These are phyloP conservation scores for Lodderomyces beijingensis DNA, from an alignment of 1,139 yeast genomes.

Conservation along the genomic window DNA sequence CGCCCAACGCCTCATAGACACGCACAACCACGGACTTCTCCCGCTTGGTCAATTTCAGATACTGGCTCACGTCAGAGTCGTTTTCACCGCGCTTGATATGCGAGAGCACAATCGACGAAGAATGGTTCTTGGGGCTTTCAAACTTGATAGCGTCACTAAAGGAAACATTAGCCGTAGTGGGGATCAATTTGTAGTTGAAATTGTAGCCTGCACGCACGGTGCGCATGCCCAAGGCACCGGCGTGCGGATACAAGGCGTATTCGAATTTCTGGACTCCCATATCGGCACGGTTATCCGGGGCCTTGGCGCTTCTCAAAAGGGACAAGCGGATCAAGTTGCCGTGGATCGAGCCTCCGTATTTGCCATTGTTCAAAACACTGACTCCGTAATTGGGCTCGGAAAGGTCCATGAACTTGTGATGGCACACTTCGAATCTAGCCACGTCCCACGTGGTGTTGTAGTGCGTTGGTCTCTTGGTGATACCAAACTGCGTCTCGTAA, in stretches of 20 bases:
- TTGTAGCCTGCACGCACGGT: constrained; percentile 75
- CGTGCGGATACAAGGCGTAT: constrained; percentile 82
- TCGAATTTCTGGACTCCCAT: constrained; percentile 84
- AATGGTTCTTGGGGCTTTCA: constrained; percentile 39
- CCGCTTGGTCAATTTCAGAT: constrained; percentile 29
- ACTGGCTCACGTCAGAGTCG: constrained; percentile 50
- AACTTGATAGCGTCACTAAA: constrained; percentile 21
- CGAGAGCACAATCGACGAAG: constrained; percentile 54
- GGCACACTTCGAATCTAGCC: constrained; percentile 94
- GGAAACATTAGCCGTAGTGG: constrained; percentile 16
- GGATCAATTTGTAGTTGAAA: constrained; percentile 59
- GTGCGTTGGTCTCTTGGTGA: constrained; percentile 89
- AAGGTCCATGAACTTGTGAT: constrained; percentile 89
- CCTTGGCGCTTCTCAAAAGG: constrained; percentile 77
- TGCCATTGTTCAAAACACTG: constrained; percentile 76
- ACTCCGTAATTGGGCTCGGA: constrained; percentile 87
- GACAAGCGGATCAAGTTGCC: constrained; percentile 86
- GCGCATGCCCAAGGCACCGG: constrained; percentile 55
- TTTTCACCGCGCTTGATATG: constrained; percentile 87
- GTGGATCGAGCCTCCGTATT: constrained; percentile 89
- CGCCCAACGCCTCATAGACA: constrained; percentile 79
- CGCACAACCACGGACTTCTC: constrained; percentile 61
- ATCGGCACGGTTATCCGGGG: constrained; percentile 90
- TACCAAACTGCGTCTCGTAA: constrained; percentile 91
- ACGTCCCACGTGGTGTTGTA: constrained; percentile 94